Conservation (phyloP, 768 basidiomycete species). For the Amanita exitialis region DNA sequence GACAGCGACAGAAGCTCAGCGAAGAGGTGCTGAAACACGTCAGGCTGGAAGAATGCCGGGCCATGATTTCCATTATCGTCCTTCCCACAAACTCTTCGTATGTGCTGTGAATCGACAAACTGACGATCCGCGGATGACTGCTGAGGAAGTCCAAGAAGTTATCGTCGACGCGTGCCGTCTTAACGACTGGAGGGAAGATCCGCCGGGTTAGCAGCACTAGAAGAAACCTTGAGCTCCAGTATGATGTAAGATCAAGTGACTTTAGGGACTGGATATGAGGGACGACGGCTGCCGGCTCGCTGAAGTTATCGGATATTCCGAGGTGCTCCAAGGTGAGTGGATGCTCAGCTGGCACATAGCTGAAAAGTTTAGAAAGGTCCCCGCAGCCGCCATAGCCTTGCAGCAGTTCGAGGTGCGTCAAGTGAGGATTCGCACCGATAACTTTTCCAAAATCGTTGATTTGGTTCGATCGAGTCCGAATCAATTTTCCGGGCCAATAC, state of each 20-base stretch:
- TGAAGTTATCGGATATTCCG: neutral
- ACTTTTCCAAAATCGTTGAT: conserved; percentile 1
- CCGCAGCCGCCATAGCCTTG: neutral
- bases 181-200: neutral
- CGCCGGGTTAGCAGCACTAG: neutral
- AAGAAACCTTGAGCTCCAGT: neutral
- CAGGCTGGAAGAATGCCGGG: neutral
- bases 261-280: neutral
- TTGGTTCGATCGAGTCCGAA: neutral
- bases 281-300: neutral
- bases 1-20: neutral
- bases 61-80: neutral
- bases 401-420: neutral
- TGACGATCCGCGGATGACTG: neutral
- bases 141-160: neutral
- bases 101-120: neutral
- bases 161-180: neutral
- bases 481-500: neutral
- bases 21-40: neutral
- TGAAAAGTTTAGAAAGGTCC: neutral
- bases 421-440: neutral
- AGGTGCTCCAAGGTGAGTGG: neutral
- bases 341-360: neutral
- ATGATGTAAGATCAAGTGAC: neutral
- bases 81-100: neutral